These are phyloP conservation scores for Trichoderma breve DNA, from an alignment of 2,329 filamentous ascomycete species.

Conservation along the genomic window DNA sequence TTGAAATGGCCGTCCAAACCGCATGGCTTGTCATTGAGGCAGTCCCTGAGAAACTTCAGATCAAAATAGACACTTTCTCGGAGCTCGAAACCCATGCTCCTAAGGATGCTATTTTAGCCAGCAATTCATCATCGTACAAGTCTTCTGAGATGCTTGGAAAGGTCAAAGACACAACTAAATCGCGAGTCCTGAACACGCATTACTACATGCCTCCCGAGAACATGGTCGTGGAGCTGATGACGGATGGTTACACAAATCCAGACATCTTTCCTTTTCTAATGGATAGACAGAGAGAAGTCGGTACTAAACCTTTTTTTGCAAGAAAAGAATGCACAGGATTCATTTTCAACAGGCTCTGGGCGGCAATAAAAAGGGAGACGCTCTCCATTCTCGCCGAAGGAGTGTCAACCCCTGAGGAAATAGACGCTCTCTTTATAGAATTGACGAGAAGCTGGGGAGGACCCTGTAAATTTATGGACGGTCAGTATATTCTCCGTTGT, in stretches of 20 bases:
- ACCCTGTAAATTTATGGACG: background rate
- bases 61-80: background rate
- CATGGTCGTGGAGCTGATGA: background rate
- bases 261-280: conserved; percentile 3
- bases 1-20: background rate
- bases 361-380: background rate
- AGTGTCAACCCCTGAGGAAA: background rate
- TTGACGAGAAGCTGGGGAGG: background rate
- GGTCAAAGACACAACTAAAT: background rate
- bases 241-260: background rate
- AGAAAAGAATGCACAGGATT: conserved; percentile 1
- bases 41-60: background rate
- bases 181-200: background rate
- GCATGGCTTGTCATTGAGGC: conserved; percentile 1
- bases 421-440: background rate
- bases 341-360: conserved; percentile 1
- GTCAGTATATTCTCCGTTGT: background rate
- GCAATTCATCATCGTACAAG: background rate
- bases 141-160: background rate
- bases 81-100: background rate
- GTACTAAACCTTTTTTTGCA: background rate
- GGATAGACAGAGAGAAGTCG: conserved; percentile 3
- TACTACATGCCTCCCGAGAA: conserved; percentile 1
- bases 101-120: background rate
- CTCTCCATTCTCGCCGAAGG: background rate